Evolutionary conservation across 306 rosid species (phyloP), one percentile per base, ranked within the genome.

Genomic region (Sicyos baderoa): DNA sequence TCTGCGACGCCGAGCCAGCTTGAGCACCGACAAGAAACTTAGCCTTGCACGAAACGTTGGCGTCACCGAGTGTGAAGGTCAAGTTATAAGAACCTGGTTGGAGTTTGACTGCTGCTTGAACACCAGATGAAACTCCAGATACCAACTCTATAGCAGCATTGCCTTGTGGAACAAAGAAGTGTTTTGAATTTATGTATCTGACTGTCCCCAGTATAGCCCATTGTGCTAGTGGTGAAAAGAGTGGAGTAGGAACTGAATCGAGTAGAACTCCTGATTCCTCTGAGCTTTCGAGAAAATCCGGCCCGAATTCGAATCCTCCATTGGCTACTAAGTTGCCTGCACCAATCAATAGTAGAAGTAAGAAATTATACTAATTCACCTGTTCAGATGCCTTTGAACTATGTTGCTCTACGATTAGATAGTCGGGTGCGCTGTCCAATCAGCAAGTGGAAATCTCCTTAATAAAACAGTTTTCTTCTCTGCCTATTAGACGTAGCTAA

Each of bases 161-260:
- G 35, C 81, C 84, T 70, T 70, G 74, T 21, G 79, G 81, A 52
- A 77, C 75, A 59, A 74, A 68, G 57, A 77, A 81, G 72, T 77
- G 77, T 48, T 70, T 52, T 37, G 79, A 74, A 57, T 71, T 76
- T 51, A 74, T 55, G 67, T 74, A 81, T 70, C 63, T 62, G 37
- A 74, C 81, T 27, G 68, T 81, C 42, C 79, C 79, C 19, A 58
- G n/a, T 4, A 77, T 54, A 40, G 72, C 22, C 81, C 81, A 81
- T 15, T 5, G 74, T 25, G 2, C 52, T 48, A 77, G 23, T 32
- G 84, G 79, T 27, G 84, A 81, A 37, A 56, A 77, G 44, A 66
- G 8, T 11, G 68, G 63, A 64, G 74, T 81, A 11, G 68, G 74
- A n/a, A 54, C 57, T 74, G 73, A 51, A 51, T 74, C 79, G 10